Conservation (phyloP, 1,139 yeast genomes). For the Debaryomyces sp. region DNA sequence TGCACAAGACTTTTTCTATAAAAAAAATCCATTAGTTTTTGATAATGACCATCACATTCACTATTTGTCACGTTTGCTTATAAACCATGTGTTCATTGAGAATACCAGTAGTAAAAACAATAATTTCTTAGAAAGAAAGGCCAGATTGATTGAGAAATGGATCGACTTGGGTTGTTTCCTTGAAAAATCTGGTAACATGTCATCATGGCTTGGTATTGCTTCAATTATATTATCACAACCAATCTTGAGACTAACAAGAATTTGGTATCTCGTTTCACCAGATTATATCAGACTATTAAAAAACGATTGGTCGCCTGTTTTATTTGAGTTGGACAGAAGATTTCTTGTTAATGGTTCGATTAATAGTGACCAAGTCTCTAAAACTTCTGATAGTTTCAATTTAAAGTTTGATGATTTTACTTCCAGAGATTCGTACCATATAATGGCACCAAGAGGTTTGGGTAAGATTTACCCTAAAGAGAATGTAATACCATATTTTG, state of each 20-base stretch:
- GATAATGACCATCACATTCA: conserved; percentile 70
- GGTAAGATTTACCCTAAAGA: conserved; percentile 78
- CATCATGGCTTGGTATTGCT: conserved; percentile 92
- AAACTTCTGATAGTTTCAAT: conserved; percentile 9
- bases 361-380: conserved; percentile 9
- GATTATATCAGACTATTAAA: conserved; percentile 64
- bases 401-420: conserved; percentile 10
- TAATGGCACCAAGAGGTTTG: conserved; percentile 86
- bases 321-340: conserved; percentile 84
- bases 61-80: conserved; percentile 69
- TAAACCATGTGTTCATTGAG: conserved; percentile 70
- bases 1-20: conserved; percentile 36
- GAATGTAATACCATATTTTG: conserved; percentile 87
- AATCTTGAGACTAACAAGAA: conserved; percentile 66
- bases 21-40: conserved; percentile 58
- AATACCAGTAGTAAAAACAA: conserved; percentile 20
- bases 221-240: conserved; percentile 84
- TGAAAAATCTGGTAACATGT: conserved; percentile 88
- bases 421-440: conserved; percentile 60
- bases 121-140: conserved; percentile 50
- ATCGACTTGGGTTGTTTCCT: conserved; percentile 78
- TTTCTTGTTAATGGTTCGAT: conserved; percentile 47
- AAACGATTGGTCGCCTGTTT: conserved; percentile 92
- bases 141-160: conserved; percentile 78
- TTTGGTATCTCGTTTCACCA: conserved; percentile 77